phyloP scores from a whole-genome alignment of 306 rosid genomes.

The Styphnolobium japonicum region DNA sequence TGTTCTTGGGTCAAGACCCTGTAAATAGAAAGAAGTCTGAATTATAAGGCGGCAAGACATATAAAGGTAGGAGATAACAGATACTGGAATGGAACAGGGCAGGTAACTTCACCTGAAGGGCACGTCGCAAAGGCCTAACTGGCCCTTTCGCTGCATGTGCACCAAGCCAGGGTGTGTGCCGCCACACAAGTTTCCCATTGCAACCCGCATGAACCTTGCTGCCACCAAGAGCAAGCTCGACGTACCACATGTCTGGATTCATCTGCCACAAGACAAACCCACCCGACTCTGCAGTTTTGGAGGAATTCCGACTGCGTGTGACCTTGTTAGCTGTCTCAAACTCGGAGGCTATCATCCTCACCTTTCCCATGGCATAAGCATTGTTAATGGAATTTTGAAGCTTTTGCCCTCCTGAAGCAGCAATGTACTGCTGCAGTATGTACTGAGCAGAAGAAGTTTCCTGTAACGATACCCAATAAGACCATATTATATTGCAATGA shows the following conservation, averaged over 20 bases:
- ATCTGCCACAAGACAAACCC: conserved; percentile 99
- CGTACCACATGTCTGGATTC: conserved; percentile 99
- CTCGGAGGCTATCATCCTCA: conserved; percentile 92
- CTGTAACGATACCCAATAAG: conserved; percentile 47
- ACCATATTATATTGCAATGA: neutral
- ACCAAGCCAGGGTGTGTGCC: conserved; percentile 99
- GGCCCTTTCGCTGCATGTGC: conserved; percentile 99
- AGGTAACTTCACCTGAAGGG: conserved; percentile 72
- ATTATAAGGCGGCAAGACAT: neutral
- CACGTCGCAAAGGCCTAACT: conserved; percentile 90
- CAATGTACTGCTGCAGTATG: conserved; percentile 93
- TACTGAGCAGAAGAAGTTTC: conserved; percentile 97
- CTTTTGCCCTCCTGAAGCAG: conserved; percentile 92
- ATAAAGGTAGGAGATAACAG: neutral
- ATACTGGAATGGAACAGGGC: neutral
- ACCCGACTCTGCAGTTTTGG: conserved; percentile 86
- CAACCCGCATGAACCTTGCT: conserved; percentile 99
- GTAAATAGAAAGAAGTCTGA: conserved; percentile 10
- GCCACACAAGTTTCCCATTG: conserved; percentile 94
- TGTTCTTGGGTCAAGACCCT: conserved; percentile 98
- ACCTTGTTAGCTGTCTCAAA: conserved; percentile 91
- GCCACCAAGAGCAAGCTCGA: conserved; percentile 96
- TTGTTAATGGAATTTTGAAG: conserved; percentile 77
- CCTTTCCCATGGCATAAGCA: conserved; percentile 98
- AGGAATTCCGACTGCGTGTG: conserved; percentile 62